Evolutionary conservation across 306 rosid genomes (phyloP), one percentile per base, ranked within the genome.

Genomic region (Trifolium dubium): DNA sequence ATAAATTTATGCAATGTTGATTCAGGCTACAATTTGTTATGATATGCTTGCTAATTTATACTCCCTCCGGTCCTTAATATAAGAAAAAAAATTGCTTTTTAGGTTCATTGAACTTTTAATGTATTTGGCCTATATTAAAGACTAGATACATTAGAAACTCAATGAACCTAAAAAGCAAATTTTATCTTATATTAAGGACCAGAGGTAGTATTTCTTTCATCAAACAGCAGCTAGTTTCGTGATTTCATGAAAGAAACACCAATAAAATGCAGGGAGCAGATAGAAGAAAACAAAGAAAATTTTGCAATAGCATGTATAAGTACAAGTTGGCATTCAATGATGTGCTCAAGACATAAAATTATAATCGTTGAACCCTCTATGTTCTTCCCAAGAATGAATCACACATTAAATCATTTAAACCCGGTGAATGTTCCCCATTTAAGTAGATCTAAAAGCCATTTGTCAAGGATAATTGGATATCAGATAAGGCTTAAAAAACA

Each of bases 21-120:
- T 77, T 65, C 79, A 66, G 61, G 61, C 35, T 62, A 61, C 71
- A 41, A 8, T 68, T 80, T 40, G 44, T 50, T 28, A 29, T 11
- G 43, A 39, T 50, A 65, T 76, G 67, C 58, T 44, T 10, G 43
- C 51, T 55, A 11, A 64, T 67, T 56, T 64, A 30, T 74, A n/a
- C n/a, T n/a, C n/a, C n/a, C n/a, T n/a, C n/a, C n/a, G n/a, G n/a
- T n/a, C n/a, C n/a, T n/a, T n/a, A n/a, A n/a, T n/a, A n/a, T n/a
- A n/a, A n/a, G n/a, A n/a, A n/a, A n/a, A n/a, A n/a, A n/a, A n/a
- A n/a, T n/a, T n/a, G n/a, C n/a, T n/a, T n/a, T n/a, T n/a, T n/a
- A n/a, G n/a, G n/a, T n/a, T n/a, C n/a, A n/a, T n/a, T n/a, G n/a
- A n/a, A n/a, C n/a, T n/a, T n/a, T n/a, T n/a, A n/a, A n/a, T n/a